Evolutionary conservation across 75 land plant species (phyloP).

Genomic region (Cunninghamia lanceolata): DNA sequence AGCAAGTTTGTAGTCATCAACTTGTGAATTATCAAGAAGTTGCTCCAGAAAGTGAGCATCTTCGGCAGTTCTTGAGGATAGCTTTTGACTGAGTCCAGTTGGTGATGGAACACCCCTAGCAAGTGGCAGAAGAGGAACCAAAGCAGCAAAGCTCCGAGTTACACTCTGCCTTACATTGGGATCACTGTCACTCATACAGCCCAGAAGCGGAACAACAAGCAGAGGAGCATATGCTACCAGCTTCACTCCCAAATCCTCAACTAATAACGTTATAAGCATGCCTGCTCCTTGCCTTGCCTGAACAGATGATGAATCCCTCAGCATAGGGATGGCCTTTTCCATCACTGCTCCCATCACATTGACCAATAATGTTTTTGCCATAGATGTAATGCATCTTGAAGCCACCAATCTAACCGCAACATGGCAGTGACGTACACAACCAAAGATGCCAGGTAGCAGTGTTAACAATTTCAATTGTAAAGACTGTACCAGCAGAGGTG

Average conservation of each 20-base stretch:
- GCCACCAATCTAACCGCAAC: conserved; percentile 88
- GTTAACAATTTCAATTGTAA: conserved; percentile 59
- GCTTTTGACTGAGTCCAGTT: conserved; percentile 55
- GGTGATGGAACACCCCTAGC: conserved; percentile 88
- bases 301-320: conserved; percentile 62
- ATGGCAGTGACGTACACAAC: conserved; percentile 84
- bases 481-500: conserved; percentile 59
- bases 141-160: conserved; percentile 94
- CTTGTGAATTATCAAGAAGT: conserved; percentile 90
- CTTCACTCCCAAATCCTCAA: conserved; percentile 81
- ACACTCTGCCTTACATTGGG: conserved; percentile 83
- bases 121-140: conserved; percentile 96
- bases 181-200: conserved; percentile 94
- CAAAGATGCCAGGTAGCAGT: conserved; percentile 87
- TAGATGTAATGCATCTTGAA: conserved; percentile 81
- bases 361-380: conserved; percentile 80
- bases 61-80: conserved; percentile 62
- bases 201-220: conserved; percentile 91
- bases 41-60: conserved; percentile 94
- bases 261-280: conserved; percentile 85
- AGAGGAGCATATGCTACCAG: conserved; percentile 88
- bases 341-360: conserved; percentile 77
- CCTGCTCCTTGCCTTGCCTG: conserved; percentile 97
- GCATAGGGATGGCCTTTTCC: conserved; percentile 78
- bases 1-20: conserved; percentile 85